phyloP scores from a whole-genome alignment of 345 rosid species.

The Hirschfeldia incana region DNA sequence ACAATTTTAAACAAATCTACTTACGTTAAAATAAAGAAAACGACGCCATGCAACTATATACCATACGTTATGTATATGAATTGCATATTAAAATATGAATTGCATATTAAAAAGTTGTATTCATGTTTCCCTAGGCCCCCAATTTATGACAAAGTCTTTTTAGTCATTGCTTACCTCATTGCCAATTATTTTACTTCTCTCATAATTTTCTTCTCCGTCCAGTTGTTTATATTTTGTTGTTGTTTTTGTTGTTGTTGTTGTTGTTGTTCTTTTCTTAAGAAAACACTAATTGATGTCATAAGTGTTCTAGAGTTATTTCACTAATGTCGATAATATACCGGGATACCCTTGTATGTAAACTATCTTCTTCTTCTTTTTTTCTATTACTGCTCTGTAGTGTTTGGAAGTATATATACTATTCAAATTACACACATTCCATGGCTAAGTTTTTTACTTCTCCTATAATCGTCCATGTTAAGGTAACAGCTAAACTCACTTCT shows the following conservation, averaged over 20 bases:
- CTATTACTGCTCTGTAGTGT: not conserved
- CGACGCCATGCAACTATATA: constrained; percentile 31
- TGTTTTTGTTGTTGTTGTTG: not conserved
- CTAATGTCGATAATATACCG: not conserved
- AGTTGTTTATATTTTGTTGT: constrained; percentile 3
- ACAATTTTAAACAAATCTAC: not conserved
- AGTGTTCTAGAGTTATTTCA: not conserved
- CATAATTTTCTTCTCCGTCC: constrained; percentile 18
- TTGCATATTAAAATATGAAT: not conserved
- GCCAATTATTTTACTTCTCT: constrained; percentile 15
- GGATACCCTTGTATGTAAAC: not conserved
- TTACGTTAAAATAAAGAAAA: not conserved
- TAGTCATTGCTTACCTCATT: constrained; percentile 38
- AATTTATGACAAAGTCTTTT: constrained; percentile 26
- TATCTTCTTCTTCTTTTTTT: too few species aligned
- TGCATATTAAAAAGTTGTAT: not conserved
- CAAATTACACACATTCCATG: not conserved
- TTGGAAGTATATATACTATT: not conserved
- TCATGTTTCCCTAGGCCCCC: constrained; percentile 28
- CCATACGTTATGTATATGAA: not conserved
- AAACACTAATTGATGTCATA: not conserved
- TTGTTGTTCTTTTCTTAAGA: not conserved
- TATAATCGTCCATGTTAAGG: not conserved
- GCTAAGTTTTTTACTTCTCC: not conserved
- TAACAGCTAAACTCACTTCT: not conserved